phyloP scores from a whole-genome alignment of 345 rosid species.

The Durio zibethinus region DNA sequence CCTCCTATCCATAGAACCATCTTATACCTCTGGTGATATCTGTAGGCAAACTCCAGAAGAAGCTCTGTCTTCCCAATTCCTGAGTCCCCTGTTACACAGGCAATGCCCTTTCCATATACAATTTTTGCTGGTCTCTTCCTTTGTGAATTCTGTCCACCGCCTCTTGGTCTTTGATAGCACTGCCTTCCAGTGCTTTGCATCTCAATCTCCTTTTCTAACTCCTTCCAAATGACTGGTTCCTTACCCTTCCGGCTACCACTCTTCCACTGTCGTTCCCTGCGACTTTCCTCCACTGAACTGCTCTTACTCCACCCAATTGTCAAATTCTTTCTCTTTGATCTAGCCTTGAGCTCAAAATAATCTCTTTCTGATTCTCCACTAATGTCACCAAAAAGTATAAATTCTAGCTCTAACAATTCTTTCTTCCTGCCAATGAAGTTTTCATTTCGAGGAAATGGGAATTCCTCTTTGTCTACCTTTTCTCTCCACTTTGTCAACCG shows the following conservation, averaged over 20 bases:
- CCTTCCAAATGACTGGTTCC: conserved; percentile 91
- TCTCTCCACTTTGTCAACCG: conserved; percentile 80
- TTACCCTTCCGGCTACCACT: conserved; percentile 63
- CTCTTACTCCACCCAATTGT: conserved; percentile 68
- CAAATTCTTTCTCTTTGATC: conserved; percentile 70
- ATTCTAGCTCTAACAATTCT: conserved; percentile 82
- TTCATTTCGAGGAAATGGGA: conserved; percentile 80
- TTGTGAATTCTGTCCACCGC: conserved; percentile 41
- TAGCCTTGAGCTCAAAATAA: conserved; percentile 78
- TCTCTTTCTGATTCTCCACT: conserved; percentile 73
- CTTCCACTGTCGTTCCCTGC: conserved; percentile 27
- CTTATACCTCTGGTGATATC: conserved; percentile 88
- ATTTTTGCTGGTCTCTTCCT: conserved; percentile 65
- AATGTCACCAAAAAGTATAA: conserved; percentile 80
- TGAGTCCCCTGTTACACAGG: conserved; percentile 79
- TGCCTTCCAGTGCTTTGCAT: conserved; percentile 56
- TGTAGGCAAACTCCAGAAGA: conserved; percentile 85
- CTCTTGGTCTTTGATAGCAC: conserved; percentile 33
- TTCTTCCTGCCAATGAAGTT: conserved; percentile 84
- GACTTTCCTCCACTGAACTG: conserved; percentile 44
- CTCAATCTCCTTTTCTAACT: conserved; percentile 92
- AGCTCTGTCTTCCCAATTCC: conserved; percentile 98
- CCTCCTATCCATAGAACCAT: conserved; percentile 97
- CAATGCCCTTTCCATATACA: conserved; percentile 81
- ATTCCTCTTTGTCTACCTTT: conserved; percentile 76